phyloP scores from a whole-genome alignment of 306 rosid genomes.

The Cucumis hystrix region DNA sequence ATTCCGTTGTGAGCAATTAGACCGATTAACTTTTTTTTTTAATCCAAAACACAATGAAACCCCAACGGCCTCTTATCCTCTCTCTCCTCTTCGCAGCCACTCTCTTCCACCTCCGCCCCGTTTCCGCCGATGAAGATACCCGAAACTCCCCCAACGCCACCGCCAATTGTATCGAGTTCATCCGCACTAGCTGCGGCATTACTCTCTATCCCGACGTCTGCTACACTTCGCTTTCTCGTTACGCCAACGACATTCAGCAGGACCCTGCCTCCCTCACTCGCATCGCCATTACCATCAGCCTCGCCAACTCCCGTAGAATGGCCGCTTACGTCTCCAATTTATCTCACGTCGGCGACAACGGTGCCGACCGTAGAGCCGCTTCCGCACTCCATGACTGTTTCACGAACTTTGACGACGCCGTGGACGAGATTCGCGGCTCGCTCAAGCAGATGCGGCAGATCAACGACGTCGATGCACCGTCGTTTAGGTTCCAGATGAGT shows the following conservation, averaged over 20 bases:
- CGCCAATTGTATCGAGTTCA: constrained; percentile 29
- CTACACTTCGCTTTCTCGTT: constrained; percentile 72
- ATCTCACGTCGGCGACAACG: constrained; percentile 47
- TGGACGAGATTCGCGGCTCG: constrained; percentile 74
- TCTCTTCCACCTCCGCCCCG: constrained; percentile 8
- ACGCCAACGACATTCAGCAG: constrained; percentile 60
- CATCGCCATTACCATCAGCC: constrained; percentile 57
- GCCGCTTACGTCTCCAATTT: constrained; percentile 51
- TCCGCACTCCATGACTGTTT: constrained; percentile 78
- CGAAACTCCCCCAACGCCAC: not conserved
- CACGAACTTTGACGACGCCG: constrained; percentile 74
- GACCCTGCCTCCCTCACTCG: constrained; percentile 70
- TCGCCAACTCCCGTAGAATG: constrained; percentile 32
- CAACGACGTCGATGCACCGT: constrained; percentile 16
- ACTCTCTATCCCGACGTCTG: constrained; percentile 86
- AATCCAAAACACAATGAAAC: not conserved
- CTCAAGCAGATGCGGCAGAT: constrained; percentile 73
- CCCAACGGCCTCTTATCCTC: not conserved
- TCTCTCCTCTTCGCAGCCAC: constrained; percentile 7
- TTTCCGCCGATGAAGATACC: not conserved
- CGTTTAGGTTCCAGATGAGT: constrained; percentile 78
- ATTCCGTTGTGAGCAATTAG: not conserved
- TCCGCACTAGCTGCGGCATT: constrained; percentile 60
- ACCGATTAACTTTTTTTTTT: not conserved
- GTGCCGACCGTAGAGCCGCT: constrained; percentile 26